Base-by-base conservation (phyloP, 345 rosid species). In the Euclidium syriacum region DNA sequence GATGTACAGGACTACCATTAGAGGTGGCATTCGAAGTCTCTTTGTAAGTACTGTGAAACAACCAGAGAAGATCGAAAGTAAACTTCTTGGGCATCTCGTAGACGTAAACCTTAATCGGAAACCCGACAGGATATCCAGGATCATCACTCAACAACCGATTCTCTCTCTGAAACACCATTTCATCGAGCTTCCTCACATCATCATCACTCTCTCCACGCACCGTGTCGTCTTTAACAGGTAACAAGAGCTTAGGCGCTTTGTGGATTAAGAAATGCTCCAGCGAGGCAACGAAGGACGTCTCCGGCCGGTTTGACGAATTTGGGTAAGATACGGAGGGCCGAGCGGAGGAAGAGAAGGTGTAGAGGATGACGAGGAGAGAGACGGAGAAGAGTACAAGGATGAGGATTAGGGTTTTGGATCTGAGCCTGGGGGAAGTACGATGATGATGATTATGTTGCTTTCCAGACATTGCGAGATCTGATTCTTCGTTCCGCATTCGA, bases 1-100 rank as follows among this genome's bases (percentile, higher is more conserved):
- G 95, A 72, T 94, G 97, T 50, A 94, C 95, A 56, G 96, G 99
- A 73, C 99, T 94, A 35, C 97, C 99, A 48, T 94, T 94, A 65
- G 96, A 90, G 26, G 97, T 90, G 62, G 91, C 85, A 82, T 90
- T 90, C 17, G 73, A 78, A 5, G 97, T 87, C 7, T 84, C 84
- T 48, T 52, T 78, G 63, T 87, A 94, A 71, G 86, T 79, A 55
- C 81, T 80, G 54, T 74, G 63, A 72, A 90, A 90, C 54, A 90
- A 71, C 84, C 76, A 65, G 40, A 90, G 92, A 67, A 94, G 78
- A 76, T 94, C 96, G 33, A 79, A 76, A 16, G 96, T 95, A 75
- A 90, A 87, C 75, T 84, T 90, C 22, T 52, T 69, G 29, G 97
- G 99, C 99, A 90, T 94, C 40, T 83, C 82, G 64, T 94, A 94